Base-by-base conservation (phyloP, 83 land plant genomes). In the Picea engelmannii region DNA sequence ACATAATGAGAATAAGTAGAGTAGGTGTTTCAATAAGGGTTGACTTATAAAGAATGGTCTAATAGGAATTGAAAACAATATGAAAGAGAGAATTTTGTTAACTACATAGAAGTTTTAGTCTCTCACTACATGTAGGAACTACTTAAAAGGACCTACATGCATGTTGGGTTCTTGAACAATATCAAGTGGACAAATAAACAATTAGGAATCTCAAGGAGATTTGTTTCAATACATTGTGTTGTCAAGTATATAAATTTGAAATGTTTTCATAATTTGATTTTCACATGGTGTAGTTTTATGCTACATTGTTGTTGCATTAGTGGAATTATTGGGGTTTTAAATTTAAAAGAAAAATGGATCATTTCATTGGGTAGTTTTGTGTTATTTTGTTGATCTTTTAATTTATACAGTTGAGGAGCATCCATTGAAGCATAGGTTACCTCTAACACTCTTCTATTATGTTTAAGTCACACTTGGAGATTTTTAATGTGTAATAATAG, bases 81-180 rank as follows among this genome's bases (percentile, higher is more conserved):
- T 44, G 49, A 0, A 44, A 44, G 49, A 6, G 49, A 44, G 0
- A 44, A 0, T 44, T 44, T 44, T 44, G 0, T 44, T 44, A 44
- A 44, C 6, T 44, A 44, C 49, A 44, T 0, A 44, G 49, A 44
- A 44, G 49, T 44, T 1, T 6, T 2, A 71, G 85, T 87, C 35
- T 27, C 86, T 62, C 40, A 27, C 3, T 66, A 87, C 81, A 40
- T 88, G 47, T 60, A 84, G 21, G 95, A 88, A 47, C 89, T 92
- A 68, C 80, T 87, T 81, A 81, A 60, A 18, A 66, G 95, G 4
- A 83, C 95, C 62, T 92, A 91, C 95, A 92, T 82, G 66, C 89
- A 78, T 11, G 86, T 44, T 92, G 95, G 95, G 91, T 92, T 80
- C 95, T 92, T 79, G 63, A 82, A 81, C 21, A 91, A 90, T 92